Percentiles rank a stretch among this genome's conserved stretches.
Conservation (phyloP, 1,139 yeast species). For the Wickerhamomyces sp. region DNA sequence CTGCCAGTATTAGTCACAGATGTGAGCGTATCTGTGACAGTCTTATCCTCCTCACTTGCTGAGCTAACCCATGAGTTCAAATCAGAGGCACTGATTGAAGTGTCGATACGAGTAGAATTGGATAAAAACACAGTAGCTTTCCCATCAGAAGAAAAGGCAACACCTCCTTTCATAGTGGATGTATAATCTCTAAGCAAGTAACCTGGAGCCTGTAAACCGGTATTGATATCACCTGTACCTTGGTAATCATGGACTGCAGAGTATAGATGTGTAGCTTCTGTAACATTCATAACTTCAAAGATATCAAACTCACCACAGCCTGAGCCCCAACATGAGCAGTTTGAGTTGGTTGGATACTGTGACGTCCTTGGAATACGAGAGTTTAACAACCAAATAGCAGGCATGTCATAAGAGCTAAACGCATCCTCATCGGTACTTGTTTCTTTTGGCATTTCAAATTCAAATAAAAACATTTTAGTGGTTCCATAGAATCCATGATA, state of each 20-base stretch:
- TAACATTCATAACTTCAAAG: constrained; percentile 57
- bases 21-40: constrained; percentile 15
- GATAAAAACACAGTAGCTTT: constrained; percentile 56
- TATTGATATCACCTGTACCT: constrained; percentile 55
- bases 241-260: constrained; percentile 72
- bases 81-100: constrained; percentile 23
- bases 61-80: constrained; percentile 23
- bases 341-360: constrained; percentile 57
- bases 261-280: constrained; percentile 52
- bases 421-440: constrained; percentile 33
- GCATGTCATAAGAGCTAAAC: constrained; percentile 48
- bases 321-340: constrained; percentile 72
- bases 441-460: constrained; percentile 61
- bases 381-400: constrained; percentile 75
- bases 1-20: constrained; percentile 26
- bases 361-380: constrained; percentile 78
- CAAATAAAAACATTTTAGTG: constrained; percentile 66
- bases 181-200: constrained; percentile 42
- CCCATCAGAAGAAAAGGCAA: constrained; percentile 58
- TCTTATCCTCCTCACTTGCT: constrained; percentile 11
- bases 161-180: constrained; percentile 61
- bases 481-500: constrained; percentile 67
- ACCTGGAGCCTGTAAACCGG: constrained; percentile 57
- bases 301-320: constrained; percentile 85
- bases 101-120: constrained; percentile 48